These are phyloP conservation scores for Ormosia emarginata DNA, from an alignment of 306 rosid species.

Conservation along the genomic window DNA sequence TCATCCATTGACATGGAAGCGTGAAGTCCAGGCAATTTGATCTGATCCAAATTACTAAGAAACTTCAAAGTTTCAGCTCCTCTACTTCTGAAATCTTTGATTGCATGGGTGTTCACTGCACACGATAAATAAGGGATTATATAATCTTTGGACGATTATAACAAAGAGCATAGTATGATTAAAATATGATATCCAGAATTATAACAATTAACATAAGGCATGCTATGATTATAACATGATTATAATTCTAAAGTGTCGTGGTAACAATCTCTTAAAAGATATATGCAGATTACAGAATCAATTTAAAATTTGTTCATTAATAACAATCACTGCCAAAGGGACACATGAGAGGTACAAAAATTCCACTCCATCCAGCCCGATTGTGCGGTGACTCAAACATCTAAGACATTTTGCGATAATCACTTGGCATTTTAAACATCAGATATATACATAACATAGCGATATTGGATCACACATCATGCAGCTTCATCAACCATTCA, in stretches of 20 bases:
- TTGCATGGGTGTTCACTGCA: constrained; percentile 36
- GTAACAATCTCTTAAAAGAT: neutral
- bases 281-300: neutral
- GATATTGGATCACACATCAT: neutral
- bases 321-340: neutral
- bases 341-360: neutral
- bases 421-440: neutral
- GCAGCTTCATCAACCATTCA: constrained; percentile 2
- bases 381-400: neutral
- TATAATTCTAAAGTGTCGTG: too few relatives aligned
- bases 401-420: neutral
- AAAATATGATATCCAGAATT: neutral
- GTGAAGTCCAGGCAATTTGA: constrained; percentile 61
- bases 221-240: neutral
- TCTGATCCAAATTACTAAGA: constrained; percentile 49
- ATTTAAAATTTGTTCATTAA: neutral
- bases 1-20: constrained; percentile 73
- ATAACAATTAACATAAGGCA: neutral
- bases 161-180: neutral
- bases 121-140: neutral
- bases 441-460: neutral
- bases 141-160: neutral
- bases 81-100: constrained; percentile 30
- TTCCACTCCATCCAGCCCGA: neutral
- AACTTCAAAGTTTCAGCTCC: constrained; percentile 44